Evolutionary conservation across 805 yeast species (phyloP).

Genomic region (Barnettozyma botsteinii): DNA sequence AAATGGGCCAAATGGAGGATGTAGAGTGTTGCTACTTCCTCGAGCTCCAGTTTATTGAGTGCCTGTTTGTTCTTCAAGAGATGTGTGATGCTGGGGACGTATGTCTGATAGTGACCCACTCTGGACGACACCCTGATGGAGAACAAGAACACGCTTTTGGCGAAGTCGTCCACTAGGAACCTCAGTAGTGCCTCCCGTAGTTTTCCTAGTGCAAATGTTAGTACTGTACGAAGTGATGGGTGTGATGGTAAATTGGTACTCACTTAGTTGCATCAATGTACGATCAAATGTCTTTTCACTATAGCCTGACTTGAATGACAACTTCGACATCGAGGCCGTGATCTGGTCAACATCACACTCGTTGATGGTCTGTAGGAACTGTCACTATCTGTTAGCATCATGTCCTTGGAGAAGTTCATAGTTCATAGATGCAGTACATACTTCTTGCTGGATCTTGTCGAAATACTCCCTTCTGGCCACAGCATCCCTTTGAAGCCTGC

Average conservation of each 20-base stretch:
- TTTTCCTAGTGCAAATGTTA: constrained; percentile 31
- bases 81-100: constrained; percentile 46
- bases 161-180: constrained; percentile 34
- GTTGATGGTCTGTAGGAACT: constrained; percentile 4
- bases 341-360: not conserved
- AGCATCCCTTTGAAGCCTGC: constrained; percentile 39
- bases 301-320: not conserved
- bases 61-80: constrained; percentile 16
- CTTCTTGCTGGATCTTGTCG: constrained; percentile 29
- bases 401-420: not conserved
- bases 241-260: constrained; percentile 6
- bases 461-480: constrained; percentile 38
- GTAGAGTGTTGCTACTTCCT: constrained; percentile 37
- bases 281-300: constrained; percentile 21
- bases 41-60: constrained; percentile 30
- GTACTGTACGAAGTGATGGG: not conserved
- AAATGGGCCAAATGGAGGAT: constrained; percentile 37
- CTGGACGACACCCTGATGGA: constrained; percentile 44
- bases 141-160: constrained; percentile 41
- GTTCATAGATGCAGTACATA: constrained; percentile 6
- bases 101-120: constrained; percentile 50
- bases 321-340: not conserved
- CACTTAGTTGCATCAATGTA: constrained; percentile 31
- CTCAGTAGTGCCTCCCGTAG: constrained; percentile 50
- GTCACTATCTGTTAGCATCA: not conserved